Base-by-base conservation (phyloP, 306 rosid genomes). In the Castanospermum australe region DNA sequence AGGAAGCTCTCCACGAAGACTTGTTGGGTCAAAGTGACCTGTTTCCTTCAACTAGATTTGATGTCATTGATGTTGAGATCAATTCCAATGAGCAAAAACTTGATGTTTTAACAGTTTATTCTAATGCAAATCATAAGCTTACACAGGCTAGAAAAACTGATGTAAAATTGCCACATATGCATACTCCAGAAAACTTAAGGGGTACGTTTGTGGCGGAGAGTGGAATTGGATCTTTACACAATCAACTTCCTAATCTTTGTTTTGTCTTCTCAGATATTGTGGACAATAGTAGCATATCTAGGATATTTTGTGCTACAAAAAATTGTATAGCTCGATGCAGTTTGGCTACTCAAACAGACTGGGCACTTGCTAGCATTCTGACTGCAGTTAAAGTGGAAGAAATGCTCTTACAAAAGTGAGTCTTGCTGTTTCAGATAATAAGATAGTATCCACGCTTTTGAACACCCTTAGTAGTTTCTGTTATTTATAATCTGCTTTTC, bases 351-450 rank as follows among this genome's bases (percentile, higher is more conserved):
- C 82, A 81, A 79, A 76, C 84, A 42, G 90, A 70, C 20, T 91
- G 98, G 97, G 85, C 79, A 60, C 82, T 84, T 80, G 82, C 44
- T 71, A 87, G 85, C 79, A 93, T 91, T 80, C 69, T 93, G 76
- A 61, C 86, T 72, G 87, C 89, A 61, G 78, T 93, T 71, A 70
- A 72, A 56, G 71, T 67, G 71, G 93, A 88, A 82, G 87, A 83
- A 21, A 76, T 85, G 6, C 93, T 86, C 73, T 74, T 56, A 36
- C 85, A 83, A 51, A 87, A 78, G 91, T 89, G 22, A 51, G 85
- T 75, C 20, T 38, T 73, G 13, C 55, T 41, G 11, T 76, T 38
- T 28, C 38, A 78, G 77, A 47, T 79, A 39, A 44, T 57, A 21
- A 14, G 22, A 61, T 25, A 25, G 48, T 67, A 52, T 57, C 38